These are phyloP conservation scores for Mortierella sp. DNA, from an alignment of 371 early-diverging fungal species.

Conservation along the genomic window DNA sequence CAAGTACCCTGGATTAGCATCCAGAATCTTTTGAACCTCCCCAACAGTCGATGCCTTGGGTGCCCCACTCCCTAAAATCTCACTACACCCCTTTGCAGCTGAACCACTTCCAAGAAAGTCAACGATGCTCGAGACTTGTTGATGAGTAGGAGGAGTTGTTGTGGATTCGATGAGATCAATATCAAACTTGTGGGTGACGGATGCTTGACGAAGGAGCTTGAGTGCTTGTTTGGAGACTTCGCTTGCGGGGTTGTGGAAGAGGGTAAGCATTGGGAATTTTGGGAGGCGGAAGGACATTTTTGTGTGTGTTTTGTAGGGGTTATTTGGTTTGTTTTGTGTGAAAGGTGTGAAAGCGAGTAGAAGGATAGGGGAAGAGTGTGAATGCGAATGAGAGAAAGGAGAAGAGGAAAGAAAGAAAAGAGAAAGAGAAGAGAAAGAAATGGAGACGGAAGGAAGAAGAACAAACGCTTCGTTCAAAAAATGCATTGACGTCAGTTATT, in stretches of 20 bases:
- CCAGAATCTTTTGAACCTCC: conserved; percentile 52
- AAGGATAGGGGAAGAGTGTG: neutral
- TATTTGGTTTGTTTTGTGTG: neutral
- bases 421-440: neutral
- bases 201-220: conserved; percentile 53
- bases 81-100: conserved; percentile 19
- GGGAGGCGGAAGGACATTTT: conserved; percentile 66
- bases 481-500: neutral
- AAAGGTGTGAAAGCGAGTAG: neutral
- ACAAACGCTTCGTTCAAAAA: too few species aligned
- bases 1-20: conserved; percentile 44
- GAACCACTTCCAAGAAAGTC: conserved; percentile 44
- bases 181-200: conserved; percentile 47
- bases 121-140: conserved; percentile 50
- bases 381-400: neutral
- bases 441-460: neutral
- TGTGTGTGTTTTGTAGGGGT: neutral
- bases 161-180: conserved; percentile 59
- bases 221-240: conserved; percentile 54
- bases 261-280: conserved; percentile 61
- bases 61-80: conserved; percentile 27
- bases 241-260: conserved; percentile 61
- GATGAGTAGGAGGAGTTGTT: conserved; percentile 41
- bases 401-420: neutral
- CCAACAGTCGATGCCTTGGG: conserved; percentile 46